A percentile compares a stretch with the other conserved stretches of the same genome.
phyloP scores from a whole-genome alignment of 2,329 filamentous ascomycete species.

The Davidsoniella neocaledoniae region DNA sequence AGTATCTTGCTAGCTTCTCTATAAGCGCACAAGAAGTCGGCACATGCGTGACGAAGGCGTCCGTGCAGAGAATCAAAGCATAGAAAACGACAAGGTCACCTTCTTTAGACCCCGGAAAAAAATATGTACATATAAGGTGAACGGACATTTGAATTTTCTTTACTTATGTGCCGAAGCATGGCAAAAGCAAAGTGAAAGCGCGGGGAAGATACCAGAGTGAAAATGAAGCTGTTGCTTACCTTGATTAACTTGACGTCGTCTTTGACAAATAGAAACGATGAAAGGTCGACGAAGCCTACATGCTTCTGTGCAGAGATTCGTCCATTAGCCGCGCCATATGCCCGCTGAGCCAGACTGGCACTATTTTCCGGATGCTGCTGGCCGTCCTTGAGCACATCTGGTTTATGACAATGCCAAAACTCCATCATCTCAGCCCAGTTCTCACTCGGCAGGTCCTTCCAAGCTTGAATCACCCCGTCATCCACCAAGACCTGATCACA shows the following conservation, averaged over 20 bases:
- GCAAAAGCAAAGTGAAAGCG: neutral
- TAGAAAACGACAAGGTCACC: constrained; percentile 33
- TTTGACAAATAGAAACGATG: constrained; percentile 54
- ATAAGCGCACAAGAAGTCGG: too few species aligned
- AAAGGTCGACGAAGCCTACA: constrained; percentile 65
- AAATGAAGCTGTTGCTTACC: constrained; percentile 20
- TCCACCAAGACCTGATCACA: constrained; percentile 25
- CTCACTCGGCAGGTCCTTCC: constrained; percentile 90
- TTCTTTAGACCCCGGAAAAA: constrained; percentile 35
- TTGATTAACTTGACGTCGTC: constrained; percentile 39
- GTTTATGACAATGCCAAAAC: constrained; percentile 99
- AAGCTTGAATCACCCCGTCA: constrained; percentile 30
- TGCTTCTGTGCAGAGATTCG: constrained; percentile 48
- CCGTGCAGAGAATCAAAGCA: neutral
- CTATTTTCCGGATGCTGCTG: constrained; percentile 17
- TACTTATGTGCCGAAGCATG: constrained; percentile 8
- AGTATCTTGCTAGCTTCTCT: neutral
- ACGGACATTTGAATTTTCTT: neutral
- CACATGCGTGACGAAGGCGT: constrained; percentile 1
- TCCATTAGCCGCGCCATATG: constrained; percentile 63
- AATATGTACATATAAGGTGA: neutral
- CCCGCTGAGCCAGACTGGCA: constrained; percentile 37
- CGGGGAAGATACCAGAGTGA: neutral
- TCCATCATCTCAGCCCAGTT: constrained; percentile 99
- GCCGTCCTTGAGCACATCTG: constrained; percentile 38